A percentile compares a stretch with the other conserved stretches of the same genome.
phyloP scores from a whole-genome alignment of 2,329 filamentous ascomycete species.

The Nemania sp. region DNA sequence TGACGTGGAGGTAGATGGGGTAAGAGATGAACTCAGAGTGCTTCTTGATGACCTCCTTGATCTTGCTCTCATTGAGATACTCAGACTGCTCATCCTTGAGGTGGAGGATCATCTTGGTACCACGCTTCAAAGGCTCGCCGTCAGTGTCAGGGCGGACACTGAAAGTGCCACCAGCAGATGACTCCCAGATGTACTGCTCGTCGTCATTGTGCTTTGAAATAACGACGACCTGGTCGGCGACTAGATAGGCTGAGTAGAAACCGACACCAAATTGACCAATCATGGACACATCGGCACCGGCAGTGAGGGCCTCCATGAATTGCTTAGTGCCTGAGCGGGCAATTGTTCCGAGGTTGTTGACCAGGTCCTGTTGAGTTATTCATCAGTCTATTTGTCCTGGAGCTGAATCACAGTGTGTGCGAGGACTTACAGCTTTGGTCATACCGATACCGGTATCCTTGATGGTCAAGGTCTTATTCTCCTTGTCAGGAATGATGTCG shows the following conservation, averaged over 20 bases:
- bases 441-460: conserved; percentile 99
- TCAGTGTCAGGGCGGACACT: conserved; percentile 88
- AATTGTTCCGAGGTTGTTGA: conserved; percentile 99
- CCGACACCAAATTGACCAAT: conserved; percentile 99
- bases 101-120: conserved; percentile 97
- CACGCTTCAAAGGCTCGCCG: conserved; percentile 86
- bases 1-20: conserved; percentile 99
- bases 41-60: conserved; percentile 99
- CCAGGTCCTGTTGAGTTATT: conserved; percentile 70
- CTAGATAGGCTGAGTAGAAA: conserved; percentile 99
- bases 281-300: conserved; percentile 99
- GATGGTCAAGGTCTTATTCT: conserved; percentile 96
- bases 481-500: conserved; percentile 98
- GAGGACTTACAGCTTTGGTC: conserved; percentile 91
- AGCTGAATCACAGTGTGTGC: not conserved
- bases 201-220: conserved; percentile 99
- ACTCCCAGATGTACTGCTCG: conserved; percentile 99
- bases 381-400: conserved; percentile 42
- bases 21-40: conserved; percentile 99
- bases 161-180: conserved; percentile 95
- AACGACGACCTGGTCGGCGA: conserved; percentile 94
- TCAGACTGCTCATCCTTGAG: conserved; percentile 99
- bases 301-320: conserved; percentile 99
- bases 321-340: conserved; percentile 99
- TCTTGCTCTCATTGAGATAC: conserved; percentile 97